These are phyloP conservation scores for Panus rudis DNA, from an alignment of 768 basidiomycete species.

Conservation along the genomic window DNA sequence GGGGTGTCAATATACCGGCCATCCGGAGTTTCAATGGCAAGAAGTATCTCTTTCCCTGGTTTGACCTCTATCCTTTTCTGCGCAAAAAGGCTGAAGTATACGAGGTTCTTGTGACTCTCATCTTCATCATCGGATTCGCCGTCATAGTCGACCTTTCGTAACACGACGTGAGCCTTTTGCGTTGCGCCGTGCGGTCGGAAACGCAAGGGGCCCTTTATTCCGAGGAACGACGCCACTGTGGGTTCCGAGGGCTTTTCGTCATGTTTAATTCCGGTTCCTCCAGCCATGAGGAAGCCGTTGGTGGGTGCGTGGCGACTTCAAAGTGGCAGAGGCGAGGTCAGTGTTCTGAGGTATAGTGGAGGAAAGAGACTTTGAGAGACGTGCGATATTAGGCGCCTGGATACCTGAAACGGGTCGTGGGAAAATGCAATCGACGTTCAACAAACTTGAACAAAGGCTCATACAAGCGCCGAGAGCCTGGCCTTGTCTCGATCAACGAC, in stretches of 20 bases:
- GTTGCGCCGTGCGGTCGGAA: conserved; percentile 60
- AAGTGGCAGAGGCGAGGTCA: conserved; percentile 7
- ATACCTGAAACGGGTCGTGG: too few species aligned
- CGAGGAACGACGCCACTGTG: conserved; percentile 48
- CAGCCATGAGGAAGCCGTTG: not conserved
- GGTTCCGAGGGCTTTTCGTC: conserved; percentile 14
- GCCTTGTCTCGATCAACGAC: too few species aligned
- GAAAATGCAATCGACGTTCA: too few species aligned
- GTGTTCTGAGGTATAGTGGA: not conserved
- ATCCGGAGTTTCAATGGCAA: conserved; percentile 42
- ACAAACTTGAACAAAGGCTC: too few species aligned
- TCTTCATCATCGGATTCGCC: conserved; percentile 39
- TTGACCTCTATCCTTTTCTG: conserved; percentile 64
- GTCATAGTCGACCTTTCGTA: conserved; percentile 50
- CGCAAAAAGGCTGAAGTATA: conserved; percentile 60
- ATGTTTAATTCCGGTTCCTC: not conserved
- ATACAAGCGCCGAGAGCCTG: too few species aligned
- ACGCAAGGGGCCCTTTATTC: conserved; percentile 54
- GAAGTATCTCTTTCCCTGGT: conserved; percentile 63
- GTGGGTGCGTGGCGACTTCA: conserved; percentile 9
- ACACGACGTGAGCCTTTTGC: conserved; percentile 62
- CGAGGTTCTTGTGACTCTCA: conserved; percentile 28
- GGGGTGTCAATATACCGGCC: conserved; percentile 49
- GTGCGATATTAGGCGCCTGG: too few species aligned
- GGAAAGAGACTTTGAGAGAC: not conserved